Conservation (phyloP, 1,284 basidiomycete genomes). For the Fomitopsis schrenkii region DNA sequence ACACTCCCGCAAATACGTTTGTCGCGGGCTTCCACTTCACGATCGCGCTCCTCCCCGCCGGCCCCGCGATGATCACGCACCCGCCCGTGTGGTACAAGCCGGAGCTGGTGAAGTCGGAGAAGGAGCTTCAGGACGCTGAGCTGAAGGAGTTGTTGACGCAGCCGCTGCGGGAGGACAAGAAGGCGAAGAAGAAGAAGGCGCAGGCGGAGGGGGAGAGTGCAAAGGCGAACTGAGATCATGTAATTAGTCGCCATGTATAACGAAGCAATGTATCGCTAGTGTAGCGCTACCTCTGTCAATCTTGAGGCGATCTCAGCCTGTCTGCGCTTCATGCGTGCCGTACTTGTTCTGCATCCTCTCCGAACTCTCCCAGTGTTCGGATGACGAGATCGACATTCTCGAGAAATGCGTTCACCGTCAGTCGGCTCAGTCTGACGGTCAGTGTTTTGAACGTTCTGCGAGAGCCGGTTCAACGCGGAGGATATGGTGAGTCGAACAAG, state of each 20-base stretch:
- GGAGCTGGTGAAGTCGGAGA: slow-evolving; percentile 85
- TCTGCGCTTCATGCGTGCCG: slow-evolving; percentile 6
- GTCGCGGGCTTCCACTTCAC: slow-evolving; percentile 97
- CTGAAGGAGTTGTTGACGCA: slow-evolving; percentile 76
- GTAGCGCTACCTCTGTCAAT: slow-evolving; percentile 7
- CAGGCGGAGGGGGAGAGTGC: slow-evolving; percentile 42
- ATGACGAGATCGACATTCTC: slow-evolving; percentile 84
- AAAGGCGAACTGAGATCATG: slow-evolving; percentile 25
- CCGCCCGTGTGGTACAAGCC: slow-evolving; percentile 91
- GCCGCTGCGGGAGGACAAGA: slow-evolving; percentile 86
- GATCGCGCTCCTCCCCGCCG: slow-evolving; percentile 82
- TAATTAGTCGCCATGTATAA: slow-evolving; percentile 2
- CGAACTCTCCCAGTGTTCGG: slow-evolving; percentile 79
- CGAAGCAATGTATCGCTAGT: slow-evolving; percentile 16
- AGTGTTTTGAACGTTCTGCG: slow-evolving; percentile 70
- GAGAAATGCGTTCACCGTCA: slow-evolving; percentile 80
- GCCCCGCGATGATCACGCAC: slow-evolving; percentile 82
- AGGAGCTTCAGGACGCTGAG: slow-evolving; percentile 85
- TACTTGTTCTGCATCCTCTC: slow-evolving; percentile 45
- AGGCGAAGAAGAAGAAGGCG: slow-evolving; percentile 83
- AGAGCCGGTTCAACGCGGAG: slow-evolving; percentile 6
- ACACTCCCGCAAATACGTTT: slow-evolving; percentile 75
- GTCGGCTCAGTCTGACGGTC: slow-evolving; percentile 78
- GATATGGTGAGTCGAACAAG: neutral
- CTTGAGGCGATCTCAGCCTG: neutral